phyloP scores from a whole-genome alignment of 768 basidiomycete species.

The Boletus pseudopeckii region DNA sequence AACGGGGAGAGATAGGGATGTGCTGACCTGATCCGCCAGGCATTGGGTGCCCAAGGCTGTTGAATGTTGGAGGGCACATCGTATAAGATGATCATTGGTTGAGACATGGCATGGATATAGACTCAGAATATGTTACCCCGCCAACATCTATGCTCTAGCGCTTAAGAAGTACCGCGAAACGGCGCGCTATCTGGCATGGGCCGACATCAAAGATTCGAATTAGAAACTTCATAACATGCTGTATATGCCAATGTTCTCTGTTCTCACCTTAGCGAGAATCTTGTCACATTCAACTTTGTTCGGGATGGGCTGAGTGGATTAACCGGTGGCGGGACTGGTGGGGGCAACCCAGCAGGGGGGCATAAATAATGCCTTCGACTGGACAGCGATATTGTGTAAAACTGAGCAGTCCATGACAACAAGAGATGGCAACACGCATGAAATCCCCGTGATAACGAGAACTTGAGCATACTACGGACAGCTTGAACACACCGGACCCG shows the following conservation, averaged over 20 bases:
- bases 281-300: neutral
- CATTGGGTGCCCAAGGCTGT: slow-evolving; percentile 74
- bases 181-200: neutral
- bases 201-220: neutral
- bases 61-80: slow-evolving; percentile 58
- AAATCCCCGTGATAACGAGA: slow-evolving; percentile 1
- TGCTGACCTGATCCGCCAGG: slow-evolving; percentile 65
- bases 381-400: neutral
- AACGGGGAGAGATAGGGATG: neutral
- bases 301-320: neutral
- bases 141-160: neutral
- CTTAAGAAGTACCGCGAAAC: slow-evolving; percentile 9
- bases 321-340: slow-evolving; percentile 11
- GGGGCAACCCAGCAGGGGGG: neutral
- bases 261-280: slow-evolving; percentile 6
- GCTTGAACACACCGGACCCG: neutral
- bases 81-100: slow-evolving; percentile 60
- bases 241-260: slow-evolving; percentile 9
- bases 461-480: neutral
- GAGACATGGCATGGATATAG: slow-evolving; percentile 32
- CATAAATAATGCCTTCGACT: neutral
- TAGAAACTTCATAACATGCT: slow-evolving; percentile 3
- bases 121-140: neutral
- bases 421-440: slow-evolving; percentile 2
- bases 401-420: slow-evolving; percentile 2